phyloP scores from a whole-genome alignment of 495 filamentous ascomycete genomes.

The Halenospora varia region DNA sequence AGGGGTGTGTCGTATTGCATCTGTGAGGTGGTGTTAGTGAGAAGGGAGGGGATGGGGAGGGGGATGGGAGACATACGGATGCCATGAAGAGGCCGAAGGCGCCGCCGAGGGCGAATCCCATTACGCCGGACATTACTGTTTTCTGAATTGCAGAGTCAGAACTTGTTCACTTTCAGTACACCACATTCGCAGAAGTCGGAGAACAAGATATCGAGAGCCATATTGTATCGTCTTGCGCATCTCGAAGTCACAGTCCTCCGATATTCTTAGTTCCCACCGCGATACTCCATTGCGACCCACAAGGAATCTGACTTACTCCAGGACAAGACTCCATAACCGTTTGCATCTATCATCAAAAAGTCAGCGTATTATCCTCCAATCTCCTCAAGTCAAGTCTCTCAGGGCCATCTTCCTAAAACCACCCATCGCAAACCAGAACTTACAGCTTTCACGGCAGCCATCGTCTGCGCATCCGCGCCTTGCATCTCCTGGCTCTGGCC shows the following conservation, averaged over 20 bases:
- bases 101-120: constrained; percentile 87
- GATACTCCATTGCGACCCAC: no score
- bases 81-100: constrained; percentile 96
- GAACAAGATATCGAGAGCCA: neutral
- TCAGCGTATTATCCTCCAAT: no score
- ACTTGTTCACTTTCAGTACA: no score
- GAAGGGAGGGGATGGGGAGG: constrained; percentile 4
- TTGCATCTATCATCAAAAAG: no score
- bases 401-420: no score
- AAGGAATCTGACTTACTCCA: constrained; percentile 24
- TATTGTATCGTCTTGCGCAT: no score
- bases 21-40: constrained; percentile 35
- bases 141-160: constrained; percentile 42
- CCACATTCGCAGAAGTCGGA: no score
- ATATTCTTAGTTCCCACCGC: no score
- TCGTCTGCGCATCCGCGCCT: constrained; percentile 9
- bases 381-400: no score
- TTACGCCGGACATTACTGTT: constrained; percentile 74
- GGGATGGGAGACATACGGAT: constrained; percentile 52
- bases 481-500: neutral
- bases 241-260: no score
- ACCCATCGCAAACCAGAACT: constrained; percentile 3
- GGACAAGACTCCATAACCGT: constrained; percentile 84
- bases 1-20: constrained; percentile 90
- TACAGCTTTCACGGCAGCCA: constrained; percentile 22